Conservation (phyloP, 1,284 basidiomycete genomes). For the Naganishia sp. region DNA sequence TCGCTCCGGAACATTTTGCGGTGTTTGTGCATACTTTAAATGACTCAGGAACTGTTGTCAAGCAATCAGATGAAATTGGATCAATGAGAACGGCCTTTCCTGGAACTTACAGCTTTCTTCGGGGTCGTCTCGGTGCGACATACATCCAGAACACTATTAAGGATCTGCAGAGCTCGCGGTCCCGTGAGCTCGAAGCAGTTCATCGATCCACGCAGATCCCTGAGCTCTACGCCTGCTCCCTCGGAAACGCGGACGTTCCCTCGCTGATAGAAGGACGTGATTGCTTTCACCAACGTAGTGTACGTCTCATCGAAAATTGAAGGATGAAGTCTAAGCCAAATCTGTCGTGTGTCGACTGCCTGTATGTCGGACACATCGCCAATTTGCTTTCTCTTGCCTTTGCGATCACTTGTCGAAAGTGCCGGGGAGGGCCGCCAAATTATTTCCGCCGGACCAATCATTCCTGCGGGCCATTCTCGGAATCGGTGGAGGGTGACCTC, state of each 20-base stretch:
- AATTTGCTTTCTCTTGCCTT: constrained; percentile 15
- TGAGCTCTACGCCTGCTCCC: constrained; percentile 61
- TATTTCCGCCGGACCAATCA: constrained; percentile 70
- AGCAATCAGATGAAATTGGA: constrained; percentile 1
- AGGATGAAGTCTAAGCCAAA: constrained; percentile 81
- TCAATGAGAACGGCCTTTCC: neutral
- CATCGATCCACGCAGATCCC: constrained; percentile 67
- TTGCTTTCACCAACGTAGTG: constrained; percentile 59
- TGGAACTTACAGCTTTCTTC: constrained; percentile 30
- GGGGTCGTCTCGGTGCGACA: neutral
- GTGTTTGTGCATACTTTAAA: constrained; percentile 13
- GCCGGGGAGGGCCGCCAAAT: constrained; percentile 65
- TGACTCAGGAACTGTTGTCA: constrained; percentile 17
- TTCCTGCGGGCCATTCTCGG: constrained; percentile 64
- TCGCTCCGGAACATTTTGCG: constrained; percentile 16
- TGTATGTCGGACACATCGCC: neutral
- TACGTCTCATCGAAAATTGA: constrained; percentile 64
- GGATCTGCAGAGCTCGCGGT: constrained; percentile 72
- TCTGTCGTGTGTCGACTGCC: constrained; percentile 39
- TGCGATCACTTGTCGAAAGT: constrained; percentile 26
- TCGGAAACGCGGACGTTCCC: constrained; percentile 1
- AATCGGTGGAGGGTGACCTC: constrained; percentile 46
- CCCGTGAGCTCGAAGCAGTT: constrained; percentile 86
- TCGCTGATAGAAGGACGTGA: constrained; percentile 56
- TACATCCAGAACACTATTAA: constrained; percentile 62